Evolutionary conservation across 1,284 basidiomycete genomes (phyloP).

Genomic region (Cryptococcus maquisensis): DNA sequence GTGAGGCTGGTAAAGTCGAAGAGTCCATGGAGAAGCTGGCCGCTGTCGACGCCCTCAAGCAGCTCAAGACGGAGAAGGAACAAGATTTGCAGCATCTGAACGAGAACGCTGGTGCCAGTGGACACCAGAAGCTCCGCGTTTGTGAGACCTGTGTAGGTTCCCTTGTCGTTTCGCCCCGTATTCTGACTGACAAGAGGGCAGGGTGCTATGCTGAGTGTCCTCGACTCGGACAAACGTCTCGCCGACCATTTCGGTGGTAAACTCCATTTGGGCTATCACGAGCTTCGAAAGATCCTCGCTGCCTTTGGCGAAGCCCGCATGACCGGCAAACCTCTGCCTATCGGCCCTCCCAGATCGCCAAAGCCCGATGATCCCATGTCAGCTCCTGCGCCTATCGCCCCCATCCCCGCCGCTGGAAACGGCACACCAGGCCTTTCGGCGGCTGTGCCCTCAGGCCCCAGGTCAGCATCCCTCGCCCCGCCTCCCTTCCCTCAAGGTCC

Average conservation of each 20-base stretch:
- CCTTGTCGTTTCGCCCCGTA: not conserved
- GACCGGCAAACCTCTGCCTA: constrained; percentile 58
- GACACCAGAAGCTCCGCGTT: constrained; percentile 97
- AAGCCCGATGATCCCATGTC: constrained; percentile 37
- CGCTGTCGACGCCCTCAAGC: constrained; percentile 95
- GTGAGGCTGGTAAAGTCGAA: constrained; percentile 96
- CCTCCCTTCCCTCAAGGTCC: constrained; percentile 3
- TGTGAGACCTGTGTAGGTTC: constrained; percentile 84
- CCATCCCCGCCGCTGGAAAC: constrained; percentile 38
- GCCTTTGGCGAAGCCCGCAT: constrained; percentile 84
- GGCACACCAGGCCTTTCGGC: constrained; percentile 17
- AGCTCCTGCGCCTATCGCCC: not conserved
- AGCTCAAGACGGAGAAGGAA: constrained; percentile 95
- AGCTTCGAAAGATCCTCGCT: constrained; percentile 85
- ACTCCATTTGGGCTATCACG: constrained; percentile 99
- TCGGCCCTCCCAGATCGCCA: constrained; percentile 48
- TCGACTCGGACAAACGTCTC: constrained; percentile 96
- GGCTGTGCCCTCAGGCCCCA: constrained; percentile 12
- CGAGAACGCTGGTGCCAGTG: constrained; percentile 96
- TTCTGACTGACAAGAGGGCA: constrained; percentile 3
- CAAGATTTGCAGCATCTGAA: constrained; percentile 93
- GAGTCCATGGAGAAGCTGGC: constrained; percentile 97
- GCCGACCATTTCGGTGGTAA: constrained; percentile 99
- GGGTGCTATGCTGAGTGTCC: constrained; percentile 89
- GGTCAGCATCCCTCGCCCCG: not conserved